These are phyloP conservation scores for Backusella parvicylindrica DNA, from an alignment of 192 early-diverging fungal genomes.

Conservation along the genomic window DNA sequence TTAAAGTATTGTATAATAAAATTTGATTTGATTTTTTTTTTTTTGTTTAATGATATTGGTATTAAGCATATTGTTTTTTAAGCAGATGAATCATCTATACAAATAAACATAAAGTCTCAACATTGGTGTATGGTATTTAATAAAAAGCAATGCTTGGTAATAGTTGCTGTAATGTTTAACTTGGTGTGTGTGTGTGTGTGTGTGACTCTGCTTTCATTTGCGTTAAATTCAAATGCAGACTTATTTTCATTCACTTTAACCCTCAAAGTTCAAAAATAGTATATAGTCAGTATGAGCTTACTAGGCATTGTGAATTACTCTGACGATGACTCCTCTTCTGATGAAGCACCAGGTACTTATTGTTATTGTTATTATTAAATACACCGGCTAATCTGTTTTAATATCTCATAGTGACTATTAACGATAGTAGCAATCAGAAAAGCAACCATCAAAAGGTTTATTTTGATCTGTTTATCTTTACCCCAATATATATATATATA, in stretches of 20 bases:
- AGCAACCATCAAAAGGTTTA: background rate
- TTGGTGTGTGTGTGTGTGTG: too few species aligned
- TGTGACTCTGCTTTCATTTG: background rate
- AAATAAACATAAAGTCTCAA: too few species aligned
- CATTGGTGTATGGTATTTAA: too few species aligned
- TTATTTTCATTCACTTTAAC: background rate
- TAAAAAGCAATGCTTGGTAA: too few species aligned
- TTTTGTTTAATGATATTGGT: too few species aligned
- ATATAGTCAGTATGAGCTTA: too few species aligned
- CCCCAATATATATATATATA: background rate
- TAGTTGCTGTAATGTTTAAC: too few species aligned
- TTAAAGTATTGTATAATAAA: background rate
- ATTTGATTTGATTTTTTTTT: too few species aligned
- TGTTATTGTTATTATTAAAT: background rate
- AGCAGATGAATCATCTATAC: too few species aligned
- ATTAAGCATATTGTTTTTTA: too few species aligned
- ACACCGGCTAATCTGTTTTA: background rate
- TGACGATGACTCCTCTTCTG: slow-evolving; percentile 27
- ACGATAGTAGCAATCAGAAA: background rate
- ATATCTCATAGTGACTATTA: background rate
- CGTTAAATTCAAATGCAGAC: background rate
- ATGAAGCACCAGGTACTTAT: slow-evolving; percentile 7
- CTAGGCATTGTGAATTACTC: slow-evolving; percentile 28
- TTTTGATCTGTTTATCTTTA: background rate
- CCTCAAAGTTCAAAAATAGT: too few species aligned